Evolutionary conservation across 2,329 filamentous ascomycete genomes (phyloP).

Genomic region (Leptographium flavum): DNA sequence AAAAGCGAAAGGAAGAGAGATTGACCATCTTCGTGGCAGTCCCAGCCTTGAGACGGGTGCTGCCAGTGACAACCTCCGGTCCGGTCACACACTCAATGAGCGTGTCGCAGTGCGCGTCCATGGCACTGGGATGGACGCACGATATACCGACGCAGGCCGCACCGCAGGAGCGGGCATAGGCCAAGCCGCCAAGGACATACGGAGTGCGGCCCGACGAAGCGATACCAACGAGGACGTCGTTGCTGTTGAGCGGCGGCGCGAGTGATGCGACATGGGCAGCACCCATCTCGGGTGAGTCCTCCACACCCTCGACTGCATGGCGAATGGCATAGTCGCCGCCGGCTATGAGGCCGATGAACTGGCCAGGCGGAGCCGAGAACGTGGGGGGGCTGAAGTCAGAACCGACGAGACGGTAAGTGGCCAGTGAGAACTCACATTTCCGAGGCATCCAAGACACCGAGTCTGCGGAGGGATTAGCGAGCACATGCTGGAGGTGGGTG

Average conservation of each 20-base stretch:
- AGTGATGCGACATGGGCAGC: constrained; percentile 14
- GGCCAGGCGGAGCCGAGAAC: constrained; percentile 22
- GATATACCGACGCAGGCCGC: constrained; percentile 23
- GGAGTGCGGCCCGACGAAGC: constrained; percentile 28
- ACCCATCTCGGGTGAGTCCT: constrained; percentile 21
- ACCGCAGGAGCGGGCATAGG: constrained; percentile 20
- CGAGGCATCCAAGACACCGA: constrained; percentile 20
- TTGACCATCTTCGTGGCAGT: constrained; percentile 25
- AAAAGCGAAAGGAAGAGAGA: background rate
- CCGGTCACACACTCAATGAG: constrained; percentile 25
- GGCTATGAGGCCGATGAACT: constrained; percentile 26
- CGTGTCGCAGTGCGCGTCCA: constrained; percentile 11
- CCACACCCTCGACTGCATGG: constrained; percentile 25
- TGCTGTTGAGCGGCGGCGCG: constrained; percentile 11
- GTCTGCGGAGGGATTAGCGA: background rate
- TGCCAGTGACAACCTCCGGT: constrained; percentile 28
- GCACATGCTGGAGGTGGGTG: background rate
- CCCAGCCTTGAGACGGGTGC: constrained; percentile 29
- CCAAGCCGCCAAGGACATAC: constrained; percentile 24
- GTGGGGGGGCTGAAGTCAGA: constrained; percentile 17
- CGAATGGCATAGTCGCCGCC: constrained; percentile 26
- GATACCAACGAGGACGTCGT: constrained; percentile 26
- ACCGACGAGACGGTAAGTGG: background rate
- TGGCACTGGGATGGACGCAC: constrained; percentile 21
- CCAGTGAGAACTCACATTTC: constrained; percentile 16